These are phyloP conservation scores for Goffeauzyma gilvescens DNA, from an alignment of 768 basidiomycete genomes.

Conservation along the genomic window DNA sequence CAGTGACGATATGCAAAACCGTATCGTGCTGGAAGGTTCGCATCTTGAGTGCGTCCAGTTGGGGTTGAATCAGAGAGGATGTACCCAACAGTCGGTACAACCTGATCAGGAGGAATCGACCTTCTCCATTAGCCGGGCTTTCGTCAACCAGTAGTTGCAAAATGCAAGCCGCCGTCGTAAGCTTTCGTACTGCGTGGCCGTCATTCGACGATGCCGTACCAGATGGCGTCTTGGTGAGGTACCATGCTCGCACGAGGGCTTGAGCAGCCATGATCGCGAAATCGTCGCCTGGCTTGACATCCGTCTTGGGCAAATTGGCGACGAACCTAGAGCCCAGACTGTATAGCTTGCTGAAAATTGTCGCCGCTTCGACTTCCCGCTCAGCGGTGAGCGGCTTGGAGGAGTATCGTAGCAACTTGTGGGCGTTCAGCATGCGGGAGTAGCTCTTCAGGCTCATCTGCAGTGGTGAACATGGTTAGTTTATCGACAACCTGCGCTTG, in stretches of 20 bases:
- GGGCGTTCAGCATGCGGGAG: conserved; percentile 5
- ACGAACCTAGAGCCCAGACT: too few relatives aligned
- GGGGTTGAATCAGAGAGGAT: conserved; percentile 5
- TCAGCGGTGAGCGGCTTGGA: too few relatives aligned
- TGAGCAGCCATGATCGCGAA: conserved; percentile 10
- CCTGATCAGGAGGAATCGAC: conserved; percentile 17
- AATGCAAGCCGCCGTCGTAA: conserved; percentile 15
- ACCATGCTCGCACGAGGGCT: conserved; percentile 3
- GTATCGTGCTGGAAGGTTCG: conserved; percentile 13
- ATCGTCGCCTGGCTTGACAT: conserved; percentile 11
- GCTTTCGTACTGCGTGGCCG: too few relatives aligned
- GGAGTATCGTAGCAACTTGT: conserved; percentile 7
- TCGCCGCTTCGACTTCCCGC: too few relatives aligned
- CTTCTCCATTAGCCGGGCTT: conserved; percentile 15
- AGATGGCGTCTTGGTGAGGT: too few relatives aligned
- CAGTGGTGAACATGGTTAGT: not conserved
- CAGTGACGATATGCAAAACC: conserved; percentile 10
- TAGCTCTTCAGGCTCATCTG: conserved; percentile 3
- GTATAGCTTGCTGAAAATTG: too few relatives aligned
- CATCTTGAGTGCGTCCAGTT: conserved; percentile 10
- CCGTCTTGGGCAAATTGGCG: conserved; percentile 3
- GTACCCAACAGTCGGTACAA: conserved; percentile 22
- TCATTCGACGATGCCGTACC: too few relatives aligned
- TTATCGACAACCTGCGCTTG: not conserved
- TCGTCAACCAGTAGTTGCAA: conserved; percentile 13